Conservation (phyloP, 164 flowering plant genomes). For the Umbellularia californica region DNA sequence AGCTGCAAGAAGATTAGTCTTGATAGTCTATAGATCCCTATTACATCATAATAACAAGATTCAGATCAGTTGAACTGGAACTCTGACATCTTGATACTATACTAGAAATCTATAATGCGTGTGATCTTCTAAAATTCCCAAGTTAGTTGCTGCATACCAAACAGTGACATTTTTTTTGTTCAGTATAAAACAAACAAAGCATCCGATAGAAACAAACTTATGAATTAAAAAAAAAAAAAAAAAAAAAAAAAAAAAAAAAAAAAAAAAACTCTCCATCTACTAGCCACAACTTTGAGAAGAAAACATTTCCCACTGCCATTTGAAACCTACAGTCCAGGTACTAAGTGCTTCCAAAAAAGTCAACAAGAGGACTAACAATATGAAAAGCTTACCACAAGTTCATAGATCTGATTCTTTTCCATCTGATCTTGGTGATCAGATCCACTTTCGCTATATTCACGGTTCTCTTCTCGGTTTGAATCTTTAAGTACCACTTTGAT, state of each 20-base stretch:
- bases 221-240: background rate
- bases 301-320: background rate
- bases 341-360: background rate
- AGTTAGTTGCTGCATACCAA: no score
- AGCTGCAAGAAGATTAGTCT: no score
- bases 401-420: conserved; percentile 62
- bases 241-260: background rate
- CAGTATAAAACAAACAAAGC: no score
- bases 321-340: background rate
- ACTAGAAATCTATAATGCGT: no score
- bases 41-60: no score
- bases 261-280: background rate
- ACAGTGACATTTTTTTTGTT: no score
- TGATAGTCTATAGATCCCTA: no score
- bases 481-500: conserved; percentile 78
- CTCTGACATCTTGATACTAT: no score
- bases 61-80: no score
- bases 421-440: conserved; percentile 51
- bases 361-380: background rate
- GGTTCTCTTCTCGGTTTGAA: conserved; percentile 53
- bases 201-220: background rate
- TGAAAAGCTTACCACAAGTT: conserved; percentile 70
- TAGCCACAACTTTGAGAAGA: background rate
- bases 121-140: no score
- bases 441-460: conserved; percentile 43